phyloP scores from a whole-genome alignment of 495 filamentous ascomycete genomes.

The Eremomyces bilateralis region DNA sequence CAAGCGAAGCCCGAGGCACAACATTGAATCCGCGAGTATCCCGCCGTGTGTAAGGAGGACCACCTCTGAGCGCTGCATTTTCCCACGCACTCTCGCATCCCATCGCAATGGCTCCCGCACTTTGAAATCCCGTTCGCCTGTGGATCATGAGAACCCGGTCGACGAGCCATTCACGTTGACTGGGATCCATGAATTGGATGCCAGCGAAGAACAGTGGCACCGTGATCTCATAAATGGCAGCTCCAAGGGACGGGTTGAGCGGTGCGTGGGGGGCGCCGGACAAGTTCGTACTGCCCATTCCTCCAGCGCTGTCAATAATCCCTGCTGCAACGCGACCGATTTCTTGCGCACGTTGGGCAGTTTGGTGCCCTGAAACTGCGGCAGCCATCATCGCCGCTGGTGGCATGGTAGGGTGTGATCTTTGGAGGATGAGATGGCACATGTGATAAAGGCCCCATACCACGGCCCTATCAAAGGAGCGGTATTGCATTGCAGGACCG shows the following conservation, averaged over 20 bases:
- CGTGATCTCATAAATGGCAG: slow-evolving; percentile 55
- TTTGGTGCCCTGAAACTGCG: slow-evolving; percentile 44
- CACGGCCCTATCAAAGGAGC: slow-evolving; percentile 65
- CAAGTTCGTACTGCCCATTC: not conserved
- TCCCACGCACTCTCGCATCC: slow-evolving; percentile 79
- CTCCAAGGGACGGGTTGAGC: slow-evolving; percentile 62
- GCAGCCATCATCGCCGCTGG: slow-evolving; percentile 75
- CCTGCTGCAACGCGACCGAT: slow-evolving; percentile 70
- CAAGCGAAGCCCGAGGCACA: too few relatives aligned
- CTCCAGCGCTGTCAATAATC: slow-evolving; percentile 22
- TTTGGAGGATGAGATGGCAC: slow-evolving; percentile 51
- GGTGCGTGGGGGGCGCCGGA: too few relatives aligned
- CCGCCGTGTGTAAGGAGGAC: too few relatives aligned
- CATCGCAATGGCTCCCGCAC: slow-evolving; percentile 50
- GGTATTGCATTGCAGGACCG: slow-evolving; percentile 60
- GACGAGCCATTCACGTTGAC: slow-evolving; percentile 58
- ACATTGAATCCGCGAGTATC: too few relatives aligned
- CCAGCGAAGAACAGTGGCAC: slow-evolving; percentile 72
- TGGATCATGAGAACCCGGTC: slow-evolving; percentile 50
- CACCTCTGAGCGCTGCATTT: too few relatives aligned
- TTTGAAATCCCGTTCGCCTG: slow-evolving; percentile 71
- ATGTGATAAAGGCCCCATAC: slow-evolving; percentile 73
- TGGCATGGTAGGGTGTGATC: slow-evolving; percentile 74
- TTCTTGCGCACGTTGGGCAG: slow-evolving; percentile 43
- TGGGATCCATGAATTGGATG: slow-evolving; percentile 50